A percentile compares a stretch with the other conserved stretches of the same genome.
phyloP scores from a whole-genome alignment of 176 grass and related monocot species.

The Typha latifolia region DNA sequence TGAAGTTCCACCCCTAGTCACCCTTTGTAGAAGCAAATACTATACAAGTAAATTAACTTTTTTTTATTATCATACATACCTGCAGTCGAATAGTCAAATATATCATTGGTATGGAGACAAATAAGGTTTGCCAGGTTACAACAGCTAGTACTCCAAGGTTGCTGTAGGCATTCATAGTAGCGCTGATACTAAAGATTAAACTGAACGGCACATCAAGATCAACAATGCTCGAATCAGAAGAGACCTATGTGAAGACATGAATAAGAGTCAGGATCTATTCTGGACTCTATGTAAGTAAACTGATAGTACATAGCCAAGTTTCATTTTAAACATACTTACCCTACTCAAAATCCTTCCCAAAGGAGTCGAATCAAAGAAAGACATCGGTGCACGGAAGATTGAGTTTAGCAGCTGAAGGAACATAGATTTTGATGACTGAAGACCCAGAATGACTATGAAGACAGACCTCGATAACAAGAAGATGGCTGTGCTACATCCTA shows the following conservation, averaged over 20 bases:
- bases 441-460: conserved; percentile 10
- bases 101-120: conserved; percentile 26
- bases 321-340: conserved; percentile 18
- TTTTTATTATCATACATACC: background rate
- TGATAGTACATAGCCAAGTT: background rate
- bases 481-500: conserved; percentile 28
- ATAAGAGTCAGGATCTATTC: background rate
- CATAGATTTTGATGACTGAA: conserved; percentile 18
- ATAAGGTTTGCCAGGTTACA: conserved; percentile 34
- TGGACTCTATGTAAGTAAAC: background rate
- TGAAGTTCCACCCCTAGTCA: background rate
- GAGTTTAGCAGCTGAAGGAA: conserved; percentile 19
- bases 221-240: conserved; percentile 33
- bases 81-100: conserved; percentile 24
- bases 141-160: conserved; percentile 23
- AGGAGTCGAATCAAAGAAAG: conserved; percentile 42
- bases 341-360: conserved; percentile 36
- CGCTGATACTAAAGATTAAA: conserved; percentile 25
- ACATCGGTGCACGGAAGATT: conserved; percentile 29
- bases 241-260: conserved; percentile 25
- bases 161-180: conserved; percentile 29
- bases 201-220: conserved; percentile 36
- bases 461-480: conserved; percentile 27
- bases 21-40: background rate
- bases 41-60: background rate